Conservation (phyloP, 1,139 yeast genomes). For the Zygosaccharomyces sapae region DNA sequence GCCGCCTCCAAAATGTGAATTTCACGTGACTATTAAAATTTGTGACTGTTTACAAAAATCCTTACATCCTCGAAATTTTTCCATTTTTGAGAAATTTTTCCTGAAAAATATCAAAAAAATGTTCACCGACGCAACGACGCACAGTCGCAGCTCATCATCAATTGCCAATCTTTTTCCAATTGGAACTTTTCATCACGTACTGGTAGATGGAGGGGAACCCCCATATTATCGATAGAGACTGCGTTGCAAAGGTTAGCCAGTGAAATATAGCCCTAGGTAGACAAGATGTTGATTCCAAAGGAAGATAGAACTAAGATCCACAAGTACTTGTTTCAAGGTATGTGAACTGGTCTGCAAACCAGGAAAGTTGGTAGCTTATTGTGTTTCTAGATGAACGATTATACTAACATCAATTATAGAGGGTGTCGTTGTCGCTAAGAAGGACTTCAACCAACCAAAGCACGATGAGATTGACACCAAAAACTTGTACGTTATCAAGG, state of each 20-base stretch:
- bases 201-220: slow-evolving; percentile 3
- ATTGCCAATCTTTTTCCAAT: slow-evolving; percentile 6
- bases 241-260: slow-evolving; percentile 12
- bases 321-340: slow-evolving; percentile 98
- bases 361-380: neutral
- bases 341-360: slow-evolving; percentile 38
- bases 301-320: slow-evolving; percentile 99
- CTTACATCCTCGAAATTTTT: neutral
- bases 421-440: slow-evolving; percentile 99
- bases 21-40: neutral
- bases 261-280: slow-evolving; percentile 23
- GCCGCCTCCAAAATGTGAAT: slow-evolving; percentile 2
- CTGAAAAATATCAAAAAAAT: neutral
- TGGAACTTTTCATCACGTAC: slow-evolving; percentile 5
- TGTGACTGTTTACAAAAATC: slow-evolving; percentile 2
- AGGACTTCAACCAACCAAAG: slow-evolving; percentile 96
- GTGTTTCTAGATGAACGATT: neutral
- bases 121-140: slow-evolving; percentile 7
- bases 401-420: slow-evolving; percentile 44
- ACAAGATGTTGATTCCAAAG: slow-evolving; percentile 97
- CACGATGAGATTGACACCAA: slow-evolving; percentile 98
- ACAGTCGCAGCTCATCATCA: slow-evolving; percentile 3
- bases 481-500: slow-evolving; percentile 98
- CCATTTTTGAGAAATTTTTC: neutral
- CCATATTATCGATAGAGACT: slow-evolving; percentile 5